These are phyloP conservation scores for Rhododendron kiyosumense DNA, from an alignment of 148 eudicot species.

Conservation along the genomic window DNA sequence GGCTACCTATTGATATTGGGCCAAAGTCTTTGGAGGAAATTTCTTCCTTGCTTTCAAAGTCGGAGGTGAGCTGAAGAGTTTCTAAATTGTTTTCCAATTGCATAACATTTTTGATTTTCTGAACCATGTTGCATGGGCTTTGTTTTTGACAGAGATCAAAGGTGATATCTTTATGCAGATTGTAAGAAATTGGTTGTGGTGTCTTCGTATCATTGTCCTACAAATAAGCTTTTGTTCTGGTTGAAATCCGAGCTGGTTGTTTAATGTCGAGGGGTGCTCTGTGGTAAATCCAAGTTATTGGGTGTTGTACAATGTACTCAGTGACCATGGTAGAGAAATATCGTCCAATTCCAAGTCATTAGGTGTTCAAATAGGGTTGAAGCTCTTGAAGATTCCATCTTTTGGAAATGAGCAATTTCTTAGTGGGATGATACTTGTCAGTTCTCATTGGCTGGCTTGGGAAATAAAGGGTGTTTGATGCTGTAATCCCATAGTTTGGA, in stretches of 20 bases:
- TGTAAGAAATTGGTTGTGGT: not conserved
- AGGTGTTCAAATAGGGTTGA: not conserved
- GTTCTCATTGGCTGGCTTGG: not conserved
- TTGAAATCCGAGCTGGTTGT: not conserved
- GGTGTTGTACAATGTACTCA: not conserved
- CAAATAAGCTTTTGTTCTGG: not conserved
- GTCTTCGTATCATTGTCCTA: not conserved
- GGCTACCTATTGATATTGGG: constrained; percentile 87
- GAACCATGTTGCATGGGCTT: not conserved
- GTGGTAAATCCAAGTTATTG: not conserved
- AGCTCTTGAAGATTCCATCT: not conserved
- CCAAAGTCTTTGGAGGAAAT: constrained; percentile 57
- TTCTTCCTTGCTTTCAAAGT: constrained; percentile 47
- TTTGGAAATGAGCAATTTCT: not conserved
- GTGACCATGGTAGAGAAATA: not conserved
- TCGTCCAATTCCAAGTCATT: not conserved
- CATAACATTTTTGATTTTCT: not conserved
- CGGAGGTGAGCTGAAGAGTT: constrained; percentile 55
- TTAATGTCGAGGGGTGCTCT: not conserved
- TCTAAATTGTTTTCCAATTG: constrained; percentile 2
- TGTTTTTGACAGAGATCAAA: constrained; percentile 3
- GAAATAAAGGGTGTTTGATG: not conserved
- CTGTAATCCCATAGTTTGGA: not conserved
- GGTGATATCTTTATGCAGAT: not conserved
- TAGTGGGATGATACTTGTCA: not conserved